A percentile compares a stretch with the other conserved stretches of the same genome.
phyloP scores from a whole-genome alignment of 805 yeast genomes.

The Blastobotrys chiropterorum region DNA sequence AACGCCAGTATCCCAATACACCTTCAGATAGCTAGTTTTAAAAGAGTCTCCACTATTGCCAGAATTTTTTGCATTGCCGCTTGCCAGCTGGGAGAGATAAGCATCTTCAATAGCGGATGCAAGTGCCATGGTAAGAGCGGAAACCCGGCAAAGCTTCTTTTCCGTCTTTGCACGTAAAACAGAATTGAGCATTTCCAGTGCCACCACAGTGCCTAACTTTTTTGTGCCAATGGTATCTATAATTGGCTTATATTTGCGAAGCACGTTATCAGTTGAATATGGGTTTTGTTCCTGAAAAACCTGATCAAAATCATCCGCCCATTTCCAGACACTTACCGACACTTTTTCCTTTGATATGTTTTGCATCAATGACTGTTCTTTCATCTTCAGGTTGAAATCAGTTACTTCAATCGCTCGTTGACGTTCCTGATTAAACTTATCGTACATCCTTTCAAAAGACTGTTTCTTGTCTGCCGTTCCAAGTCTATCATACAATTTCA shows the following conservation, averaged over 20 bases:
- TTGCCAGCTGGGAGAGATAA: background rate
- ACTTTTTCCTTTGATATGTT: background rate
- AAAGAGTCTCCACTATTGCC: background rate
- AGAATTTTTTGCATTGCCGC: background rate
- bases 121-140: background rate
- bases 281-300: background rate
- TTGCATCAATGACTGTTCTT: conserved; percentile 34
- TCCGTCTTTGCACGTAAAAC: background rate
- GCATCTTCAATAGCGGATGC: conserved; percentile 2
- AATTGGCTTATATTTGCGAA: background rate
- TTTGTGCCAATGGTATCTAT: background rate
- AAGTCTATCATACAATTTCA: conserved; percentile 9
- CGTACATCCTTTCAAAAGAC: conserved; percentile 58
- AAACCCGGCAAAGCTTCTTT: background rate
- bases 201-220: background rate
- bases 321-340: background rate
- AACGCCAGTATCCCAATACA: conserved; percentile 1
- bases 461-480: background rate
- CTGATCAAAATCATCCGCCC: background rate
- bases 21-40: background rate
- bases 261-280: background rate
- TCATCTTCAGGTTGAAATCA: conserved; percentile 45
- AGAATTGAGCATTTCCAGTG: background rate
- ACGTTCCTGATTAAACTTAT: conserved; percentile 64
- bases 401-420: conserved; percentile 68